These are phyloP conservation scores for Penicillium palitans DNA, from an alignment of 2,329 filamentous ascomycete species.

Conservation along the genomic window DNA sequence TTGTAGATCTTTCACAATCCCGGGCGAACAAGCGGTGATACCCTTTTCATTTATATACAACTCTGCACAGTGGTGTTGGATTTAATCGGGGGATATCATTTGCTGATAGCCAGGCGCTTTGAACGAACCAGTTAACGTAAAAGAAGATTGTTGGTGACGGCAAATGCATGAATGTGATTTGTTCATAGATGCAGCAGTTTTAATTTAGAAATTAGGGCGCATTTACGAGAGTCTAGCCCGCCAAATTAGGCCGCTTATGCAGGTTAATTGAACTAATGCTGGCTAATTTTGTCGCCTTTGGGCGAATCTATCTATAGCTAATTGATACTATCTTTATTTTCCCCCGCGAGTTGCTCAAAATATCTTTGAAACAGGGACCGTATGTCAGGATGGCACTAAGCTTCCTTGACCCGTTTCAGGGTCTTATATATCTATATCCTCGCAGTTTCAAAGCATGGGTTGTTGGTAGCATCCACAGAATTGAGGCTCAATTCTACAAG, in stretches of 20 bases:
- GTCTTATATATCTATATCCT: conserved; percentile 19
- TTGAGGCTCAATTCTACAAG: neutral
- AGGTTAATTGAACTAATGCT: conserved; percentile 9
- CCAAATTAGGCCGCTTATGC: neutral
- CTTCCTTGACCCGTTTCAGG: conserved; percentile 12
- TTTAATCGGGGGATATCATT: conserved; percentile 1
- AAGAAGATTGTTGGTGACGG: conserved; percentile 15
- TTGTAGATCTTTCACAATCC: neutral
- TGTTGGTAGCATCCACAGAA: neutral
- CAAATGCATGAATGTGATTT: conserved; percentile 6
- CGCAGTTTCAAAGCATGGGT: conserved; percentile 1
- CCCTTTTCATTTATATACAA: neutral
- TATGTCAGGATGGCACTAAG: conserved; percentile 17
- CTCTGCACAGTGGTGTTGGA: neutral
- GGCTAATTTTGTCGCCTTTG: conserved; percentile 25
- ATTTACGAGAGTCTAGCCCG: conserved; percentile 1
- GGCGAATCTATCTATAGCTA: conserved; percentile 25
- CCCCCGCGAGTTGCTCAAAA: conserved; percentile 12
- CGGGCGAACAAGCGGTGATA: neutral
- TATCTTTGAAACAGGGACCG: conserved; percentile 25
- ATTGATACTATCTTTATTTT: conserved; percentile 25
- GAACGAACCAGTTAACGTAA: conserved; percentile 11
- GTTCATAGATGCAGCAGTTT: neutral
- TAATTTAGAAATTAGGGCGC: conserved; percentile 12
- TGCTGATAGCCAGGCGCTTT: conserved; percentile 12